Evolutionary conservation across 2,329 filamentous ascomycete species (phyloP), one percentile per base, ranked within the genome.

Genomic region (Parascedosporium putredinis): DNA sequence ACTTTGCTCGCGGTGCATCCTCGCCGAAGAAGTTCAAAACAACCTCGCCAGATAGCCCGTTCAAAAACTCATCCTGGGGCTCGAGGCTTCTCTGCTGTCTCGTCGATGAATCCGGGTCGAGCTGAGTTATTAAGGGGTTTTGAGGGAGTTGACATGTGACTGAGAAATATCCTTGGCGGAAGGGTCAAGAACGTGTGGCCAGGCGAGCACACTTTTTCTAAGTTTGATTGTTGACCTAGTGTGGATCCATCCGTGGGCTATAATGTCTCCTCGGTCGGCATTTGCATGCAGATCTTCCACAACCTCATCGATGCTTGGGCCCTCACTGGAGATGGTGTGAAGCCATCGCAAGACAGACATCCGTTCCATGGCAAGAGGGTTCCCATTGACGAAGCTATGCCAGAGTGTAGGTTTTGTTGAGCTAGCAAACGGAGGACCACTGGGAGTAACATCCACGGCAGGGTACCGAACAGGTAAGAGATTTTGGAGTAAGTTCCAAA

Each of bases 151-250:
- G 55, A 76, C 62, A 45, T 81, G 73, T 3, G 75, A 76, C 47
- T 73, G 70, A 20, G 75, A 72, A 45, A 79, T 73, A 52, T 72
- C 76, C 12, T 75, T 67, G 34, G 78, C 76, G 54, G 76, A 72
- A 2, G 80, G 81, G 51, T 87, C 83, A 20, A 88, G 67, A 5
- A 80, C 71, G 52, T 80, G 76, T 31, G 76, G 76, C 72, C 78
- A 83, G 24, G 79, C 78, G n/a, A 47, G 5, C 55, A 93, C 69
- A 51, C 85, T 82, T 70, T 97, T 98, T 62, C 88, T 81, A 51
- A 86, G 78, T 70, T 98, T 98, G 66, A 98, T 88, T 45, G 84
- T 83, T 52, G 87, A 81, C 55, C 89, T 86, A 0, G 93, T 96
- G 63, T 95, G 88, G 54, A 96, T 79, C 87, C 90, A 96, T 36